These are phyloP conservation scores for Niveomyces coronatus DNA, from an alignment of 2,329 filamentous ascomycete genomes.

Conservation along the genomic window DNA sequence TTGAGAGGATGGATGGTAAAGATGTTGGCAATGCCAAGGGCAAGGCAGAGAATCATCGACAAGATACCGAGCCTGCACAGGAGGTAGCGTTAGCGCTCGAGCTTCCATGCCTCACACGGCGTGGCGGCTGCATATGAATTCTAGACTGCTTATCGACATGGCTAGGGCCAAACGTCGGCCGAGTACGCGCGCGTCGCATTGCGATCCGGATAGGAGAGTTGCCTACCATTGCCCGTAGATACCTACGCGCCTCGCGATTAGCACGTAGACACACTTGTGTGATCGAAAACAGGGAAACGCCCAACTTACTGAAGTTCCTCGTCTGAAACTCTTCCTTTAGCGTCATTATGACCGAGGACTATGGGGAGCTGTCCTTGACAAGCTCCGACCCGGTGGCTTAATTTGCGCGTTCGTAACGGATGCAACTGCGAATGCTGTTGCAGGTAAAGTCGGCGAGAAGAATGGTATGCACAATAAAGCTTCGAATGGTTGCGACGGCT, in stretches of 20 bases:
- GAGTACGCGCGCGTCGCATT: not conserved
- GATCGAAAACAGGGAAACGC: conserved; percentile 1
- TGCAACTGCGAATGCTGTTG: too few species aligned
- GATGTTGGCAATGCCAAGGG: conserved; percentile 58
- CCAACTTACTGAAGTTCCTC: conserved; percentile 60
- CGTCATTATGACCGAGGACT: conserved; percentile 45
- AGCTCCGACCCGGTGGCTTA: not conserved
- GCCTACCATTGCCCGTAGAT: conserved; percentile 70
- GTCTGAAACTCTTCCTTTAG: conserved; percentile 63
- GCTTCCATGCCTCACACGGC: too few species aligned
- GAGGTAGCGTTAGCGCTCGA: conserved; percentile 4
- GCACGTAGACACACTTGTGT: conserved; percentile 10
- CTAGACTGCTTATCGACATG: too few species aligned
- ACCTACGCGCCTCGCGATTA: conserved; percentile 37
- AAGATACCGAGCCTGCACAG: conserved; percentile 53
- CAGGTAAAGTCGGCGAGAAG: not conserved
- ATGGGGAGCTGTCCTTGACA: not conserved
- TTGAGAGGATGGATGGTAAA: conserved; percentile 41
- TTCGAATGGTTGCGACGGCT: not conserved
- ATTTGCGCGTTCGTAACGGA: too few species aligned
- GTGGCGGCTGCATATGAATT: too few species aligned
- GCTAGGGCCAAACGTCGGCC: not conserved
- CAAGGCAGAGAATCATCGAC: conserved; percentile 61
- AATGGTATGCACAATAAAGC: not conserved
- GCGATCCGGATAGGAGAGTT: conserved; percentile 5